Conservation (phyloP, 768 basidiomycete species). For the Boletus huronensis region DNA sequence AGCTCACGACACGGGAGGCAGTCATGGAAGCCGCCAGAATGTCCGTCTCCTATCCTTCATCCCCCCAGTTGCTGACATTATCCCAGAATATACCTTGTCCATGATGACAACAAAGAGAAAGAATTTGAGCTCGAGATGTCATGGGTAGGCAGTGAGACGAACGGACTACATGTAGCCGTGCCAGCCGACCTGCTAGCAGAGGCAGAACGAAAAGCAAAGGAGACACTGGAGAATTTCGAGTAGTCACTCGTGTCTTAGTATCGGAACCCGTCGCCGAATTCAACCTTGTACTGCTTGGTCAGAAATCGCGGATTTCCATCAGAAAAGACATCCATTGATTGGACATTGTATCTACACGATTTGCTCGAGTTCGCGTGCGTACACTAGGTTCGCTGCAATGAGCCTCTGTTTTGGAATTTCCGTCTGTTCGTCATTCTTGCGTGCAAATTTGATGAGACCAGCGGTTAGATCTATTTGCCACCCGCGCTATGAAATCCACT, state of each 20-base stretch:
- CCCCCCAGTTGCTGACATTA: slow-evolving; percentile 4
- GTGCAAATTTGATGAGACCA: slow-evolving; percentile 71
- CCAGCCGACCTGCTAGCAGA: slow-evolving; percentile 82
- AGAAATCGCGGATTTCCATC: not conserved
- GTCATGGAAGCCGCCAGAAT: slow-evolving; percentile 93
- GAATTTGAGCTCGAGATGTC: slow-evolving; percentile 98
- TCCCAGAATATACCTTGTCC: slow-evolving; percentile 89
- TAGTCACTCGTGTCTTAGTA: slow-evolving; percentile 28
- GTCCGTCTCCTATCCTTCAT: slow-evolving; percentile 46
- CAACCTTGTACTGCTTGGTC: slow-evolving; percentile 6
- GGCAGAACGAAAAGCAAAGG: slow-evolving; percentile 86
- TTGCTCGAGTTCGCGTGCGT: slow-evolving; percentile 87
- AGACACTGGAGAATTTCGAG: slow-evolving; percentile 69
- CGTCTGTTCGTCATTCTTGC: slow-evolving; percentile 74
- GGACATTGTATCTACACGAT: slow-evolving; percentile 60
- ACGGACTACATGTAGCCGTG: slow-evolving; percentile 74
- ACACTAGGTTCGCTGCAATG: slow-evolving; percentile 70
- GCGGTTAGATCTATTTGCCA: slow-evolving; percentile 79
- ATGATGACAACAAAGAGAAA: slow-evolving; percentile 97
- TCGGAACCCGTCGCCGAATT: slow-evolving; percentile 14
- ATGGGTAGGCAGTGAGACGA: slow-evolving; percentile 88
- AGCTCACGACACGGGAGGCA: slow-evolving; percentile 78
- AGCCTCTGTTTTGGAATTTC: slow-evolving; percentile 86
- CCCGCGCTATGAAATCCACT: slow-evolving; percentile 51
- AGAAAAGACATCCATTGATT: not conserved